Evolutionary conservation across 2,329 filamentous ascomycete species (phyloP).

Genomic region (Harringtonia aguacate): DNA sequence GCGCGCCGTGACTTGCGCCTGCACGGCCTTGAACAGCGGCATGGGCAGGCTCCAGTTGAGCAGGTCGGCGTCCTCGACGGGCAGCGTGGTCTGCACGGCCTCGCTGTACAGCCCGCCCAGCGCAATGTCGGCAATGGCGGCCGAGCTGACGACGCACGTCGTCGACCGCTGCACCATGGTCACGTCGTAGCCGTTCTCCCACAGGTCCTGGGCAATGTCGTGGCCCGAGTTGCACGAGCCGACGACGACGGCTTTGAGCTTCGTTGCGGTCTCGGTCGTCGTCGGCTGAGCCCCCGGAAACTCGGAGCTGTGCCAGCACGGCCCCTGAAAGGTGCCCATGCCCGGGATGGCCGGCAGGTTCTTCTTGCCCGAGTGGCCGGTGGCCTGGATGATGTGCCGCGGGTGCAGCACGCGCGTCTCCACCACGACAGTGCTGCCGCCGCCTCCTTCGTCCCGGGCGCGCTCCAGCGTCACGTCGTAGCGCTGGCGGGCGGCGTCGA

Average conservation of each 20-base stretch:
- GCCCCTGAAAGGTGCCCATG: constrained; percentile 38
- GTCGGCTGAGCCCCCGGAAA: constrained; percentile 30
- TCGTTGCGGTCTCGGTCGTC: constrained; percentile 25
- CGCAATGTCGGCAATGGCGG: constrained; percentile 29
- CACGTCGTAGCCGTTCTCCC: constrained; percentile 45
- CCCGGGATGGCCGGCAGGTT: constrained; percentile 48
- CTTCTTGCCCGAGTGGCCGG: constrained; percentile 58
- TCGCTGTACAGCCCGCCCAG: constrained; percentile 30
- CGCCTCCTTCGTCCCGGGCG: constrained; percentile 26
- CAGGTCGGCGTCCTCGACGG: constrained; percentile 48
- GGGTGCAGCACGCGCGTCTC: constrained; percentile 48
- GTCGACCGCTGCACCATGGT: constrained; percentile 50
- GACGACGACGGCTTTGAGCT: constrained; percentile 43
- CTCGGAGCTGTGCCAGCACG: constrained; percentile 43
- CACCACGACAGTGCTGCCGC: constrained; percentile 11
- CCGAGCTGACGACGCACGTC: constrained; percentile 42
- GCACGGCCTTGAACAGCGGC: constrained; percentile 38
- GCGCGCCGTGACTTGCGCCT: constrained; percentile 28
- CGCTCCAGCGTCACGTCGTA: constrained; percentile 49
- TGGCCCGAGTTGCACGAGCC: constrained; percentile 49
- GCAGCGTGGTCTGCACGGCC: constrained; percentile 23
- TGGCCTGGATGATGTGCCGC: constrained; percentile 55
- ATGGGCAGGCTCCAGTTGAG: constrained; percentile 36
- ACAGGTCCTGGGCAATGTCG: constrained; percentile 48
- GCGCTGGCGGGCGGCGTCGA: constrained; percentile 33